Percentiles rank a stretch among this genome's conserved stretches.
These are phyloP conservation scores for Colletotrichum zoysiae DNA, from an alignment of 2,329 filamentous ascomycete genomes.

Conservation along the genomic window DNA sequence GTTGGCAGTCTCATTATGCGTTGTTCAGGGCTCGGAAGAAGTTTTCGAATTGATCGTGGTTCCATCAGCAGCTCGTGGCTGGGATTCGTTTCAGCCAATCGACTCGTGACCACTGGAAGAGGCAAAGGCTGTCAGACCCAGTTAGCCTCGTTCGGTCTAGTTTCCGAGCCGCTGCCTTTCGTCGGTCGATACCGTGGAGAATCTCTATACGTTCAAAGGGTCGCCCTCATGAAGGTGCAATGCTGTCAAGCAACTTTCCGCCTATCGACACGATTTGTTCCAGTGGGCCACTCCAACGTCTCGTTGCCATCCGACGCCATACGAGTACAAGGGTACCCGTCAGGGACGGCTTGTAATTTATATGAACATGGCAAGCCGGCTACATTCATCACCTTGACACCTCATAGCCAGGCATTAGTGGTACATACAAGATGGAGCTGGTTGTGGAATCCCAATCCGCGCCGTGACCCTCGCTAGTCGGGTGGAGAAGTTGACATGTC, in stretches of 20 bases:
- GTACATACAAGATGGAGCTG: constrained; percentile 24
- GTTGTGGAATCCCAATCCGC: constrained; percentile 19
- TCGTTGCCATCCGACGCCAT: constrained; percentile 6
- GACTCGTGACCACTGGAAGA: background rate
- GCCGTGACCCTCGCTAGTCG: background rate
- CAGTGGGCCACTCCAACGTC: background rate
- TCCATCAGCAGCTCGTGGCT: background rate
- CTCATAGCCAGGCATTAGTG: background rate
- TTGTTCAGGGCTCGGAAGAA: background rate
- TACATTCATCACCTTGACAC: constrained; percentile 9
- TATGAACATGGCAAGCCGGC: background rate
- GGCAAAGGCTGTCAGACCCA: background rate
- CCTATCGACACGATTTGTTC: background rate
- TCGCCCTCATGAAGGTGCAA: background rate
- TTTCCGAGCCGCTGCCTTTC: background rate
- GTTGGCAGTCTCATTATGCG: background rate
- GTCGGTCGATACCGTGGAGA: background rate
- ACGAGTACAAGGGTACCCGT: constrained; percentile 7
- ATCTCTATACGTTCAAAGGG: background rate
- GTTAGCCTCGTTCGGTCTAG: constrained; percentile 3
- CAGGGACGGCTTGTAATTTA: background rate
- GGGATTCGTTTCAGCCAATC: background rate
- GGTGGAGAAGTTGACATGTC: constrained; percentile 10
- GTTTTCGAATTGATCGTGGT: background rate
- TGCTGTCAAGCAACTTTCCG: background rate